A percentile compares a stretch with the other conserved stretches of the same genome.
phyloP scores from a whole-genome alignment of 1,284 basidiomycete species.

The Microbotryum lychnidis-dioicae region DNA sequence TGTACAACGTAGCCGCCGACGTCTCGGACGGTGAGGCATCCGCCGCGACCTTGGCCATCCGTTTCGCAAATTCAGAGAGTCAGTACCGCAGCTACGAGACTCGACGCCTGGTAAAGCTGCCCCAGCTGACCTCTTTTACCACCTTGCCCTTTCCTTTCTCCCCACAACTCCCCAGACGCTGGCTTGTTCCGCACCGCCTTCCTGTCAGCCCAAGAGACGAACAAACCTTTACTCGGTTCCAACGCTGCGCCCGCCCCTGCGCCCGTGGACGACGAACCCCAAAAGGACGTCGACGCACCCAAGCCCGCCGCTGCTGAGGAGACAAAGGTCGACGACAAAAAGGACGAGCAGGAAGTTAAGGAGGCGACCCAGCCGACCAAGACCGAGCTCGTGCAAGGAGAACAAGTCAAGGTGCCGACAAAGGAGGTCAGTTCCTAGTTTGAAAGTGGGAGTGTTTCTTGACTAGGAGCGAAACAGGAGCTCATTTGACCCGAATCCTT shows the following conservation, averaged over 20 bases:
- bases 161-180: slow-evolving; percentile 57
- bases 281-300: slow-evolving; percentile 1
- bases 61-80: slow-evolving; percentile 97
- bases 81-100: slow-evolving; percentile 40
- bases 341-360: slow-evolving; percentile 18
- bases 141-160: slow-evolving; percentile 1
- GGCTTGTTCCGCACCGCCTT: slow-evolving; percentile 78
- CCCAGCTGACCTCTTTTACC: not conserved
- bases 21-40: slow-evolving; percentile 82
- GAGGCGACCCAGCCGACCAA: too few relatives aligned
- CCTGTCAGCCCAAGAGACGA: slow-evolving; percentile 63
- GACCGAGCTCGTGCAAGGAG: too few relatives aligned
- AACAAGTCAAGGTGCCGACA: not conserved
- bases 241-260: slow-evolving; percentile 34
- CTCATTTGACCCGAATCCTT: not conserved
- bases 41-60: slow-evolving; percentile 91
- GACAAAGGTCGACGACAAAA: slow-evolving; percentile 5
- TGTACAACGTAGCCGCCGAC: slow-evolving; percentile 86
- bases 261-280: slow-evolving; percentile 26
- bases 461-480: not conserved
- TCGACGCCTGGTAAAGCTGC: too few relatives aligned
- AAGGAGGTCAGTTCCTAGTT: not conserved
- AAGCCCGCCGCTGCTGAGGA: slow-evolving; percentile 17
- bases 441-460: not conserved
- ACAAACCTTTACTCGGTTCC: slow-evolving; percentile 50